A percentile compares a stretch with the other conserved stretches of the same genome.
Evolutionary conservation across 176 grass and related monocot genomes (phyloP).

Genomic region (Themeda triandra): DNA sequence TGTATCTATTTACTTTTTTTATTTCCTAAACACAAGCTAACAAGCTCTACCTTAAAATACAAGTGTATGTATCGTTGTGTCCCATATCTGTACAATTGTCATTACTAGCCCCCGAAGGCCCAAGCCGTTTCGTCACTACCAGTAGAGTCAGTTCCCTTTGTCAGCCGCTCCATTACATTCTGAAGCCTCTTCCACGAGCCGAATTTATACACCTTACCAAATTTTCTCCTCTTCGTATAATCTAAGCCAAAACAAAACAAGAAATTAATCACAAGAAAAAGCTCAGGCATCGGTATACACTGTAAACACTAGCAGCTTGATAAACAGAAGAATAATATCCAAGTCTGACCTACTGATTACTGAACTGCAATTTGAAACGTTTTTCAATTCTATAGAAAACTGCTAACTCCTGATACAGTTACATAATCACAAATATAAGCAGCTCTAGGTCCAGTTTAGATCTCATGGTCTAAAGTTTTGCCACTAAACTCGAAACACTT

Average conservation of each 20-base stretch:
- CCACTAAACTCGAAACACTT: not conserved
- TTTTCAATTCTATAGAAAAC: not conserved
- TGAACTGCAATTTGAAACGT: not conserved
- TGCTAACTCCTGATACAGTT: slow-evolving; percentile 5
- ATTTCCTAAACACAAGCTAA: slow-evolving; percentile 58
- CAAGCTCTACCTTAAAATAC: slow-evolving; percentile 47
- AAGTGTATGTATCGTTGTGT: slow-evolving; percentile 42
- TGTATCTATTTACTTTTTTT: slow-evolving; percentile 72
- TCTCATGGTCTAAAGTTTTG: not conserved
- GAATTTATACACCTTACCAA: slow-evolving; percentile 23
- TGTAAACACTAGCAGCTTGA: slow-evolving; percentile 8
- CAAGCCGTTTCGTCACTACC: slow-evolving; percentile 35
- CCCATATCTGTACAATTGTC: slow-evolving; percentile 85
- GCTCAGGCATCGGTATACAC: not conserved
- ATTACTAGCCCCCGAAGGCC: slow-evolving; percentile 30
- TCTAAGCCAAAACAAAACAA: slow-evolving; percentile 24
- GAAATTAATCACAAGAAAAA: not conserved
- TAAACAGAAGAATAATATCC: not conserved
- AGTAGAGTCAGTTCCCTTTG: slow-evolving; percentile 38
- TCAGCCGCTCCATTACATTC: slow-evolving; percentile 23
- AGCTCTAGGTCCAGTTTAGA: not conserved
- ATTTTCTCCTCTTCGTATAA: slow-evolving; percentile 19
- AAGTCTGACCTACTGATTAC: not conserved
- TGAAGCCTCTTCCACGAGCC: slow-evolving; percentile 15
- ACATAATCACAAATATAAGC: not conserved